phyloP scores from a whole-genome alignment of 148 eudicot genomes.

The Nyssa sinensis region DNA sequence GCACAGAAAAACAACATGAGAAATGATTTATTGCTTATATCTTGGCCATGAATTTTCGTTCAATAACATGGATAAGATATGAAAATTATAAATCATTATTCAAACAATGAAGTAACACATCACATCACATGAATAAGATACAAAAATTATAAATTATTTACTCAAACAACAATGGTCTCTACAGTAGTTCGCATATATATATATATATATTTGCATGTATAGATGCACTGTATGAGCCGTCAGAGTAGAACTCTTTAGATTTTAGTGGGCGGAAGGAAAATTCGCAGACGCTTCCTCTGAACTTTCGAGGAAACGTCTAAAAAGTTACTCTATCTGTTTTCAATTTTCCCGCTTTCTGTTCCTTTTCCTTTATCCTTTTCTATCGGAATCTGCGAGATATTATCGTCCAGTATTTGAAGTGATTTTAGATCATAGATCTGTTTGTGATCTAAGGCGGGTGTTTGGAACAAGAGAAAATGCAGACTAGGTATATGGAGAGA shows the following conservation, averaged over 20 bases:
- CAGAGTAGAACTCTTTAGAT: conserved; percentile 7
- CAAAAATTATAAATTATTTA: no score
- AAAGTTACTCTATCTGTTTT: conserved; percentile 23
- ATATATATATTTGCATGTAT: no score
- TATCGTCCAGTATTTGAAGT: not conserved
- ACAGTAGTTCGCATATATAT: no score
- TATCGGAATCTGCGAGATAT: not conserved
- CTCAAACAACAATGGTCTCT: no score
- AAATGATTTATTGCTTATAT: no score
- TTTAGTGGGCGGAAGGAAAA: conserved; percentile 20
- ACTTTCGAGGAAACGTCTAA: conserved; percentile 29
- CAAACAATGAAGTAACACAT: no score
- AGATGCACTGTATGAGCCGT: conserved; percentile 25
- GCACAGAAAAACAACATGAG: no score
- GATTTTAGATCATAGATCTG: conserved; percentile 36
- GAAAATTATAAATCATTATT: no score
- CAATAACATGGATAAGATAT: no score
- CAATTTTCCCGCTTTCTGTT: conserved; percentile 38
- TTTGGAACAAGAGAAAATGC: conserved; percentile 40
- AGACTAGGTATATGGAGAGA: conserved; percentile 76
- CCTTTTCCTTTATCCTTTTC: conserved; percentile 6
- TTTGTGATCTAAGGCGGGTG: no score
- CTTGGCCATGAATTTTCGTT: no score
- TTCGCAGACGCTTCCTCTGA: conserved; percentile 44
- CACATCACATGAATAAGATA: no score